phyloP scores from a whole-genome alignment of 2,329 filamentous ascomycete species.

The Aspergillus sergii region DNA sequence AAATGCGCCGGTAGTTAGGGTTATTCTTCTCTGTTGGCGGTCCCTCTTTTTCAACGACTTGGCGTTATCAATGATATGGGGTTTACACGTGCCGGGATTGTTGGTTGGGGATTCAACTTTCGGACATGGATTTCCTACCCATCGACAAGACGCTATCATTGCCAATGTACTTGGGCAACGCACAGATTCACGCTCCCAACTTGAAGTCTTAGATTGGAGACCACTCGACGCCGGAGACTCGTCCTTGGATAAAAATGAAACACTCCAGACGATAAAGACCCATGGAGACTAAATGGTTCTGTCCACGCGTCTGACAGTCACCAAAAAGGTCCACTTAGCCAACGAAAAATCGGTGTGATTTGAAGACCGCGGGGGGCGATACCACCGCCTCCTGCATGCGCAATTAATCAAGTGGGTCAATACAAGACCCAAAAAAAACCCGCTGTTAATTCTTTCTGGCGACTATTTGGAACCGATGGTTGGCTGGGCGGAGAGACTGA shows the following conservation, averaged over 20 bases:
- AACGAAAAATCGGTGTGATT: background rate
- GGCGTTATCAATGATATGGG: background rate
- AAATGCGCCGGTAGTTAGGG: background rate
- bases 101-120: too few relatives aligned
- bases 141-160: too few relatives aligned
- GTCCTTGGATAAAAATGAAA: too few relatives aligned
- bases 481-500: background rate
- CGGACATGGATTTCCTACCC: too few relatives aligned
- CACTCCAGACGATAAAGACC: too few relatives aligned
- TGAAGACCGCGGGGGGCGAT: background rate
- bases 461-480: background rate
- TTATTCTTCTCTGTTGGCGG: background rate
- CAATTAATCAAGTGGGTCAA: slow-evolving; percentile 1
- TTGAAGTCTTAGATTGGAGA: too few relatives aligned
- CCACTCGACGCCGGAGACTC: too few relatives aligned
- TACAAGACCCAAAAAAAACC: background rate
- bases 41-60: background rate
- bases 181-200: too few relatives aligned
- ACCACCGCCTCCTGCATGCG: background rate
- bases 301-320: background rate
- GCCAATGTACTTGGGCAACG: too few relatives aligned
- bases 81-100: too few relatives aligned
- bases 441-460: background rate
- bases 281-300: background rate
- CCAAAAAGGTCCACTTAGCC: background rate